phyloP scores from a whole-genome alignment of 2,329 filamentous ascomycete species.

The Ceratocystis variospora region DNA sequence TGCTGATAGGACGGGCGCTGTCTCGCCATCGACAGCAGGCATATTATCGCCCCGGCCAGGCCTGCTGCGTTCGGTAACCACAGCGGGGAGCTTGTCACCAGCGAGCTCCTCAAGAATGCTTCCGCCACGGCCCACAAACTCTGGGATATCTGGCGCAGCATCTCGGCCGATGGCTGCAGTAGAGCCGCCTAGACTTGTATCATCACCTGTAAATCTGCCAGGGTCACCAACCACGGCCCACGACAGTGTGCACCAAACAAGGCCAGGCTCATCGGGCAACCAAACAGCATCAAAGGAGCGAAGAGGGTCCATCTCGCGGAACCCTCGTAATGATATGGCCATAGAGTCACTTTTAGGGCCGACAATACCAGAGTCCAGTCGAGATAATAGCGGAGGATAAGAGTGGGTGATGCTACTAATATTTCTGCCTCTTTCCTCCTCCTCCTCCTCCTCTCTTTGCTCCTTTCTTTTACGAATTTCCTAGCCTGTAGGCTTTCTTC shows the following conservation, averaged over 20 bases:
- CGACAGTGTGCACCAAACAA: not conserved
- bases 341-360: slow-evolving; percentile 10
- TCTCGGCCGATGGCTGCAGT: too few relatives aligned
- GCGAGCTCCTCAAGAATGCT: not conserved
- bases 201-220: not conserved
- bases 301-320: not conserved
- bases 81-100: not conserved
- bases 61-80: not conserved
- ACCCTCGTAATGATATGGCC: slow-evolving; percentile 12
- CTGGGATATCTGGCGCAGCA: not conserved
- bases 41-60: not conserved
- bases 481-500: not conserved
- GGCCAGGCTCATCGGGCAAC: not conserved
- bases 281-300: not conserved
- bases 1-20: not conserved
- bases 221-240: not conserved
- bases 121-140: not conserved
- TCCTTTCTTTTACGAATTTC: not conserved
- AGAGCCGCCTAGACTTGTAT: not conserved
- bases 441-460: too few relatives aligned
- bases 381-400: not conserved
- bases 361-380: not conserved
- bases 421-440: not conserved
- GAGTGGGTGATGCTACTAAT: not conserved
- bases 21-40: not conserved